Base-by-base conservation (phyloP, 352 stramenopile species). In the Phytophthora tubulina region DNA sequence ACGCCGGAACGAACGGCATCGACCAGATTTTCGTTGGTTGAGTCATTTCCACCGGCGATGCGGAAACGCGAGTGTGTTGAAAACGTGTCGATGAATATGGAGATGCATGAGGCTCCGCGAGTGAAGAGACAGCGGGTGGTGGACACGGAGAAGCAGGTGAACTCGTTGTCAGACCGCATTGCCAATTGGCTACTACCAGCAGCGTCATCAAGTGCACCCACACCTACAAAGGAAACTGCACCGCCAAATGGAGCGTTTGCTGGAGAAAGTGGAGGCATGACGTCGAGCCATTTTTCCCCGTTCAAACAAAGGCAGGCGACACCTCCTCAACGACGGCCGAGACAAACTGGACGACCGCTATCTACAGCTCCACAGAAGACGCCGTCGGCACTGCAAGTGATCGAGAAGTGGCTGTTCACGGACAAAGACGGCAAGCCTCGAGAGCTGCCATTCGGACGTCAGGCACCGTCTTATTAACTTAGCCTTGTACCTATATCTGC, bases 401-500 rank as follows among this genome's bases (percentile, higher is more conserved):
- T 91, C 14, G 78, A 89, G 48, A 79, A 91, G 46, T 90, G 81
- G 81, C 60, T 91, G 13, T 91, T 88, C 53, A 80, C 70, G 0
- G 78, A 87, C 15, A 78, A 76, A 31, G 75, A 84, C 30, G 74
- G 75, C 33, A 84, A 78, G 3, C 63, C 72, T 41, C 72, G 64
- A 65, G 70, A 75, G 2, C 44, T 73, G 39, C 70, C 66, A 38
- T 77, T 84, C 48, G 73, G 65, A 57, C 63, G 57, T 9, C 72
- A 79, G 42, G 69, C 72, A 3, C 65, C 76, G 32, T 78, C 70
- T 32, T 80, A 75, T 41, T 80, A 73, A 65, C 54, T 60, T 60
- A 71, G 39, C 14, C 11, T 65, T 65, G 48, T 72, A 68, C 38
- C 32, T 54, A 63, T 35, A 69, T 10, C 14, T 55, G n/a, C 32